Evolutionary conservation across 2,329 filamentous ascomycete species (phyloP).

Genomic region (Fusarium gaditjirri): DNA sequence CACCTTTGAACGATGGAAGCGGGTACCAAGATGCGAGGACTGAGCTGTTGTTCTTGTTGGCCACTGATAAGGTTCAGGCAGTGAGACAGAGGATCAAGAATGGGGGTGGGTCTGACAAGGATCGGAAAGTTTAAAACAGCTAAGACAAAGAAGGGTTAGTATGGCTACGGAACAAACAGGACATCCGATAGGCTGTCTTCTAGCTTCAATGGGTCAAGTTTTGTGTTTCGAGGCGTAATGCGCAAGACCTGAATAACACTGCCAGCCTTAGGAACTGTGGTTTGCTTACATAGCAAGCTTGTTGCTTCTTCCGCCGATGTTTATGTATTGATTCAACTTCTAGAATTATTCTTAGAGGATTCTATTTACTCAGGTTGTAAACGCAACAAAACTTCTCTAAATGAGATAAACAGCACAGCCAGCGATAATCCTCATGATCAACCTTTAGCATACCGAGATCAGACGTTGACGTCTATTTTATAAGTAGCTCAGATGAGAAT

Average conservation of each 20-base stretch:
- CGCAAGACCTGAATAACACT: background rate
- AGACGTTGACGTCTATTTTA: too few relatives aligned
- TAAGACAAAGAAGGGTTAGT: background rate
- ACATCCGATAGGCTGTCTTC: background rate
- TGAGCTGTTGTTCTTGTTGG: background rate
- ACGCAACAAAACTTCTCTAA: too few relatives aligned
- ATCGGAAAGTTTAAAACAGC: background rate
- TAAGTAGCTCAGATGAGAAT: too few relatives aligned
- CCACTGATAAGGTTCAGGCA: background rate
- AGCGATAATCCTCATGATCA: too few relatives aligned
- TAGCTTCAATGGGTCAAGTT: rapidly evolving
- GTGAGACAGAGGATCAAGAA: background rate
- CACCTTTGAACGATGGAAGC: background rate
- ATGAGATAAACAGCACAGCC: too few relatives aligned
- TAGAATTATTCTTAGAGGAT: too few relatives aligned
- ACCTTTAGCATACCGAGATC: too few relatives aligned
- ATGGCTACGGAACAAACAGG: rapidly evolving
- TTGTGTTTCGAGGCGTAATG: background rate
- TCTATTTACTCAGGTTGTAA: too few relatives aligned
- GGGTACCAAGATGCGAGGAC: background rate
- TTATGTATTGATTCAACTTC: background rate
- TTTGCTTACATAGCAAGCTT: rapidly evolving
- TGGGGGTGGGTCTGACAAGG: background rate
- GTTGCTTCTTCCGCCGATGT: rapidly evolving
- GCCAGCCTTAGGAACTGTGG: too few relatives aligned